Base-by-base conservation (phyloP, 805 yeast genomes). In the Hanseniaspora pseudoguilliermondii region DNA sequence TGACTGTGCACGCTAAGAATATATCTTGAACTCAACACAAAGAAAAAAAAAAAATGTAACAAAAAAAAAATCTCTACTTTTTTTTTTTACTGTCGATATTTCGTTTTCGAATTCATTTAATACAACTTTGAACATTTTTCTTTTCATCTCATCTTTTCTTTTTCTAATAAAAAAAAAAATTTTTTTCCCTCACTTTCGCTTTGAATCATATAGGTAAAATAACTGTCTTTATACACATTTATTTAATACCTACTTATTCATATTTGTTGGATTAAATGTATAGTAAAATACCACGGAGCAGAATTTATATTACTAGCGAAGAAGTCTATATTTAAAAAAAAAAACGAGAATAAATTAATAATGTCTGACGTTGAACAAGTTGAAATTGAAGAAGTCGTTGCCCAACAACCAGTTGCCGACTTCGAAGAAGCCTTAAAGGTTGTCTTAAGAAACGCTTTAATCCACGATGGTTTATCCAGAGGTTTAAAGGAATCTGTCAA, bases 401-500 rank as follows among this genome's bases (percentile, higher is more conserved):
- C 88, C 76, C 80, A 82, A 71, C 75, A 90, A 71, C 87, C 88
- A 64, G 83, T 89, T 70, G 83, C 91, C 78, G 81, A 97, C 75
- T 85, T 93, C 68, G 97, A 95, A 81, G 98, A 93, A 75, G 95
- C 97, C 74, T 81, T 93, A 75, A 88, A 89, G 81, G 93, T 87
- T 73, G 97, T 93, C 73, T 84, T 93, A 74, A 90, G 95, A 84
- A 89, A 93, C 75, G 83, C 99, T 68, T 83, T 93, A 75, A 86
- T 91, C 72, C 95, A 89, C 82, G 97, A 91, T 75, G 98, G 99
- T 79, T 87, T 93, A 78, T 97, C 97, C 75, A 91, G 99, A 82
- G 99, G 99, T 84, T 84, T 93, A 76, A 93, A 97, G 84, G 98
- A 93, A 82, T 95, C 97, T 66, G 87, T 97, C 73, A 93, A 93